Base-by-base conservation (phyloP, 768 basidiomycete genomes). In the Daedaleopsis sinensis region DNA sequence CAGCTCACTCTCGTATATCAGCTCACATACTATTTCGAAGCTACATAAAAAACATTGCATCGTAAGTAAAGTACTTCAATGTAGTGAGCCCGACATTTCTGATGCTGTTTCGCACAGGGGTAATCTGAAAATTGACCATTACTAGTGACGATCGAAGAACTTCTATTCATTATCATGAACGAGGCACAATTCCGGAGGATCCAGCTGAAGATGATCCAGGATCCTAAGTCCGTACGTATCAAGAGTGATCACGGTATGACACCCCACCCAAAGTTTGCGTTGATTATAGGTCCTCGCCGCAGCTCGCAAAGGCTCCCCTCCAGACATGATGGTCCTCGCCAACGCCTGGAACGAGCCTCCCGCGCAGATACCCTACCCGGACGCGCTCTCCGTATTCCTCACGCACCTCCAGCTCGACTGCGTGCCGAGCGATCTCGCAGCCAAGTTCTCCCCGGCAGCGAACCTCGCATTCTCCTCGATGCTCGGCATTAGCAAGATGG, bases 391-490 rank as follows among this genome's bases (percentile, higher is more conserved):
- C 37, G 69, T 71, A 5, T 74, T 76, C 52, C 72, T 74, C 55
- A 42, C 39, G n/a, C 72, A 77, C 52, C 67, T 78, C 1, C 62
- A 71, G 32, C 61, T 47, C 56, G 53, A 57, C 15, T 59, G 68
- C 24, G 62, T 66, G 16, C 68, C 69, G 7, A 9, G 55, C 10
- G 46, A 56, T 42, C 48, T 42, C 12, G 23, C 50, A 9, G 38
- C 12, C 21, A 43, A 43, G 21, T 64, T 66, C 47, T 13, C 51
- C 13, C 52, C 58, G 23, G 23, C 65, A 5, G 63, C 70, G 1
- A 71, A 73, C 38, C 63, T 68, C 32, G 77, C 76, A 1, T 76
- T 74, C 47, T 61, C 73, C 32, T 66, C 74, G 18, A 62, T 79
- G n/a, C 48, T 74, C 11, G 76, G 76, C 3, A 66, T 79, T 15